Percentiles rank a stretch among this genome's conserved stretches.
phyloP scores from a whole-genome alignment of 2,329 filamentous ascomycete species.

The Pleoardoris graminearum region DNA sequence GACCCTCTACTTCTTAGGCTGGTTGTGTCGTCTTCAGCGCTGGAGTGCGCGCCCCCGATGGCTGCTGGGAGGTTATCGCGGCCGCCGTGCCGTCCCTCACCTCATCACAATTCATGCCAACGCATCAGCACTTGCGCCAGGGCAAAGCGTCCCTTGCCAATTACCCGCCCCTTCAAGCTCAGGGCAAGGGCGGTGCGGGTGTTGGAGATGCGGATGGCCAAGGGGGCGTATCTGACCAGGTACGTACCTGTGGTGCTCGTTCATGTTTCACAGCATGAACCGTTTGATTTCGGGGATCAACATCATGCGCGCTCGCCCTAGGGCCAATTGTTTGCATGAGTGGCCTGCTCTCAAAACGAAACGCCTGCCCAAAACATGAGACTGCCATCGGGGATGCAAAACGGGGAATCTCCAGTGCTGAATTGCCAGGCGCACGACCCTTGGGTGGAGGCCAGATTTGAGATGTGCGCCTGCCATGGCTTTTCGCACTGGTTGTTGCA shows the following conservation, averaged over 20 bases:
- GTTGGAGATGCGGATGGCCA: background rate
- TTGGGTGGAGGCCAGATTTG: background rate
- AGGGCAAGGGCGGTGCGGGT: background rate
- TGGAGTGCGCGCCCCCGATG: background rate
- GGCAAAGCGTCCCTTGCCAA: background rate
- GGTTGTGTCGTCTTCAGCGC: constrained; percentile 1
- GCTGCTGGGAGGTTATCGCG: background rate
- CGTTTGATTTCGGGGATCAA: background rate
- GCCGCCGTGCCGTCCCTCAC: background rate
- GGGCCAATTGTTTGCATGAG: background rate
- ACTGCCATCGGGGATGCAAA: constrained; percentile 5
- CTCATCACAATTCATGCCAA: background rate
- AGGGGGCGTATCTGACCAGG: background rate
- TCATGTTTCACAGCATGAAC: constrained; percentile 5
- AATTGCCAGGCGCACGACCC: background rate
- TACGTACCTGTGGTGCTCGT: background rate
- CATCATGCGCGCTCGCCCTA: background rate
- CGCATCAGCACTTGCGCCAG: background rate
- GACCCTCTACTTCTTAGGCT: no score
- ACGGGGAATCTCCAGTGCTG: background rate
- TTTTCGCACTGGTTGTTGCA: background rate
- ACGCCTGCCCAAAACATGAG: background rate
- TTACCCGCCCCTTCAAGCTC: background rate
- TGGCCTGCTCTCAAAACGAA: constrained; percentile 2
- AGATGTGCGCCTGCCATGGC: background rate